Percentiles rank a stretch among this genome's conserved stretches.
These are phyloP conservation scores for Circinella umbellata DNA, from an alignment of 371 early-diverging fungal species.

Conservation along the genomic window DNA sequence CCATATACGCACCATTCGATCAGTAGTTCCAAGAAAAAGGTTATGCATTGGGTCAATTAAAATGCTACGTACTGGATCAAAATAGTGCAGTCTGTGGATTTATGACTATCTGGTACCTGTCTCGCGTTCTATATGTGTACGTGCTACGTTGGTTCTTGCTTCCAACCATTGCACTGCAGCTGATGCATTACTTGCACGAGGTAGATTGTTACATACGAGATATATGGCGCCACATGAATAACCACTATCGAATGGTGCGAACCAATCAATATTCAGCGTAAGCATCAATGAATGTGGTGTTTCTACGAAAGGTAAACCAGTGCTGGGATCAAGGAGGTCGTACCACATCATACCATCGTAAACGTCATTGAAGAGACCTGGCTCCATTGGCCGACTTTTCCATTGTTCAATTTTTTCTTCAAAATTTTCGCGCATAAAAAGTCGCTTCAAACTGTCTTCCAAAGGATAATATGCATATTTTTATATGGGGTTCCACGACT, in stretches of 20 bases:
- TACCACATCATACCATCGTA: constrained; percentile 12
- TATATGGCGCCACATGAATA: constrained; percentile 19
- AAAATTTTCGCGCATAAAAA: not conserved
- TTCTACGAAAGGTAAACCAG: not conserved
- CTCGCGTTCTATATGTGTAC: not conserved
- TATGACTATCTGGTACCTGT: constrained; percentile 11
- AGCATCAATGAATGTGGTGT: constrained; percentile 7
- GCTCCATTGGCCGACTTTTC: not conserved
- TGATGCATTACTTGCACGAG: not conserved
- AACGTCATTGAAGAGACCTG: not conserved
- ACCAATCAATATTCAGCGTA: constrained; percentile 22
- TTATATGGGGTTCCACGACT: not conserved
- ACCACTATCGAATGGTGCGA: constrained; percentile 6
- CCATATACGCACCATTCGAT: constrained; percentile 1
- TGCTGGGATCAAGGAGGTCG: not conserved
- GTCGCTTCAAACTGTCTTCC: not conserved
- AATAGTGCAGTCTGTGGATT: constrained; percentile 13
- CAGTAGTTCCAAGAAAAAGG: constrained; percentile 14
- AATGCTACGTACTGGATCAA: constrained; percentile 13
- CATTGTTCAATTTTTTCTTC: constrained; percentile 12
- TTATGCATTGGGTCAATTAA: constrained; percentile 24
- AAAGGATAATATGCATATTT: constrained; percentile 4
- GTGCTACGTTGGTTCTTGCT: not conserved
- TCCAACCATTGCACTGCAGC: not conserved
- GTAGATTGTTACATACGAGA: constrained; percentile 19